Evolutionary conservation across 768 basidiomycete genomes (phyloP), one percentile per base, ranked within the genome.

Genomic region (Daedaleopsis nitida): DNA sequence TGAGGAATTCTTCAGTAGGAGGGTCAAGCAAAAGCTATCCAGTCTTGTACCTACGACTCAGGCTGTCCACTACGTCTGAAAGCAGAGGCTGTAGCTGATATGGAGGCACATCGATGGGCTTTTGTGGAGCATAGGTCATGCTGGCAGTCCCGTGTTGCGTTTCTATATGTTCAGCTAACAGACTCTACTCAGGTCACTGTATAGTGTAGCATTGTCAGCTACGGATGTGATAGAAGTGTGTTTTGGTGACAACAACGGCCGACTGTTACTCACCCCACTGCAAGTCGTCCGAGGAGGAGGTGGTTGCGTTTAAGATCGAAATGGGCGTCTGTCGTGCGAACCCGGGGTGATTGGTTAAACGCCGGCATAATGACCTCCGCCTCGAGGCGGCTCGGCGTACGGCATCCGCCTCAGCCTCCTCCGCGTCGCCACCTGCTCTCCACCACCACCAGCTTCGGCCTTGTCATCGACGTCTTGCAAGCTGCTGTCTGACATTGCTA

Each of bases 81-180:
- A 71, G 55, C 37, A 71, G 59, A n/a, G 61, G 58, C 53, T 61
- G 69, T 19, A 86, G 68, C 59, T 83, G 78, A 71, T 87, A 91
- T 11, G 87, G 88, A 10, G 87, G 85, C 5, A 87, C 78, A 47
- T 85, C 69, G 23, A 68, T 12, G 1, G 66, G 64, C 10, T 47
- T 60, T 23, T 59, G 60, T 3, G 63, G 66, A 1, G 66, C 63
- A 13, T 52, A 65, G 13, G 63, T 62, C 66, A 67, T 67, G 12
- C 27, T 32, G 7, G 27, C 27, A 7, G 27, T 7, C 27, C 4
- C 7, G 27, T n/a, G 27, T 32, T 32, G 27, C 27, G 27, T 32
- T 32, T 32, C 4, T 32, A 32, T 3, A 32, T 32, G 27, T 32
- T 32, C 7, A 32, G 27, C 27, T 32, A 32, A 32, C 27, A 32